Evolutionary conservation across 164 flowering plant species (phyloP).

Genomic region (Magnolia sinica): DNA sequence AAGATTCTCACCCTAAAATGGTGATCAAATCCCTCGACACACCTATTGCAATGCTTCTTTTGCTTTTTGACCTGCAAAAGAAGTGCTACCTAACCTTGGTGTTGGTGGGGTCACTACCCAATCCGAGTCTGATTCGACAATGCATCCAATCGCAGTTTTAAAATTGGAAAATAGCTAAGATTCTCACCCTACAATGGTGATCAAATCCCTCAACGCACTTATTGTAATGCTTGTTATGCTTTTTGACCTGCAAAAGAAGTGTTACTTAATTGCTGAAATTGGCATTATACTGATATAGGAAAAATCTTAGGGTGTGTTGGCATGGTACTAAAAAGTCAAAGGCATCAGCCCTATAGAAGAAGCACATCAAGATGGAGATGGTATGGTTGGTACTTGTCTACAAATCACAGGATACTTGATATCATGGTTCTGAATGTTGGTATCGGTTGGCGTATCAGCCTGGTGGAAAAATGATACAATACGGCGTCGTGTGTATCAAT

Average conservation of each 20-base stretch:
- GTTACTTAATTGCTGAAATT: neutral
- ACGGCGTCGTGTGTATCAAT: no score
- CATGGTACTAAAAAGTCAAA: no score
- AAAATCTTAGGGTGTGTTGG: neutral
- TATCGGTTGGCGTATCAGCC: no score
- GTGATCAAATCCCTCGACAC: slow-evolving; percentile 98
- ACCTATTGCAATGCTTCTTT: slow-evolving; percentile 93
- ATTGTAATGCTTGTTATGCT: slow-evolving; percentile 88
- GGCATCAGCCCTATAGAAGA: no score
- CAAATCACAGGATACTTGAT: no score
- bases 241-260: slow-evolving; percentile 60
- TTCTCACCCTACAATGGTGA: slow-evolving; percentile 93
- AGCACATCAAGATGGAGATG: no score
- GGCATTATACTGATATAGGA: neutral
- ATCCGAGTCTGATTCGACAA: no score
- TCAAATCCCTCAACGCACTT: slow-evolving; percentile 97
- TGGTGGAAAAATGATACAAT: no score
- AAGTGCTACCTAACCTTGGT: neutral
- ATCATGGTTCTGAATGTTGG: no score
- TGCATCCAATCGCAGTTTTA: neutral
- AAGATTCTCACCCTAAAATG: slow-evolving; percentile 77
- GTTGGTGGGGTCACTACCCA: no score
- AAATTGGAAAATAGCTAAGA: neutral
- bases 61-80: slow-evolving; percentile 63
- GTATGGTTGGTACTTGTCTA: no score